phyloP scores from a whole-genome alignment of 2,329 filamentous ascomycete genomes.

The Epichloe sibirici region DNA sequence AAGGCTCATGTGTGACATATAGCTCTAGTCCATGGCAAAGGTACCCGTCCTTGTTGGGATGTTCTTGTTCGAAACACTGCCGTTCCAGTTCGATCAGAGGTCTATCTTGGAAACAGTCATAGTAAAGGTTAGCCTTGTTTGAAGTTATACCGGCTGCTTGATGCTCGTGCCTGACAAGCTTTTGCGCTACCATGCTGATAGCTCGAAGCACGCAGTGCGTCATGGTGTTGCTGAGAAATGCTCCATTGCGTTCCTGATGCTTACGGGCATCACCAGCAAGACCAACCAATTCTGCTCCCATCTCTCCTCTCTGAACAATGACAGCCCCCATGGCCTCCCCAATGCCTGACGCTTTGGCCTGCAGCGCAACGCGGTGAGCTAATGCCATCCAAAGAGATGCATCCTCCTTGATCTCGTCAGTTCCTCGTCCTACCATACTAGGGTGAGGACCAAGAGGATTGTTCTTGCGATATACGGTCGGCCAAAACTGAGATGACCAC shows the following conservation, averaged over 20 bases:
- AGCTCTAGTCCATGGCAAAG: constrained; percentile 89
- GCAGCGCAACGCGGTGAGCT: constrained; percentile 49
- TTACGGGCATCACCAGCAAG: constrained; percentile 68
- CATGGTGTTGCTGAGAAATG: constrained; percentile 55
- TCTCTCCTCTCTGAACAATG: constrained; percentile 52
- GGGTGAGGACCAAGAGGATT: constrained; percentile 80
- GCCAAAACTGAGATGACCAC: constrained; percentile 73
- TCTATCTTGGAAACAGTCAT: constrained; percentile 54
- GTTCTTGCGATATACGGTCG: constrained; percentile 73
- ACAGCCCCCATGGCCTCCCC: constrained; percentile 65
- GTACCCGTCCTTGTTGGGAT: constrained; percentile 66
- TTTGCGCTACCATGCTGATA: constrained; percentile 70
- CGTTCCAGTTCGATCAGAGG: constrained; percentile 58
- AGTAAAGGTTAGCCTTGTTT: constrained; percentile 32
- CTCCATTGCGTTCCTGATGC: constrained; percentile 38
- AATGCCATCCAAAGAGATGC: constrained; percentile 55
- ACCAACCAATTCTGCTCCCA: constrained; percentile 48
- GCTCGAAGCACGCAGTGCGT: constrained; percentile 67
- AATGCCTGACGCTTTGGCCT: constrained; percentile 43
- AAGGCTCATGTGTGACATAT: constrained; percentile 91
- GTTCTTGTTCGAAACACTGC: constrained; percentile 49
- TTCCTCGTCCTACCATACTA: constrained; percentile 56
- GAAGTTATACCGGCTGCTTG: constrained; percentile 23
- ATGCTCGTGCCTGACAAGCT: constrained; percentile 45
- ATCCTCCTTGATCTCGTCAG: constrained; percentile 53